Base-by-base conservation (phyloP, 164 flowering plant species). In the Vitis riparia region DNA sequence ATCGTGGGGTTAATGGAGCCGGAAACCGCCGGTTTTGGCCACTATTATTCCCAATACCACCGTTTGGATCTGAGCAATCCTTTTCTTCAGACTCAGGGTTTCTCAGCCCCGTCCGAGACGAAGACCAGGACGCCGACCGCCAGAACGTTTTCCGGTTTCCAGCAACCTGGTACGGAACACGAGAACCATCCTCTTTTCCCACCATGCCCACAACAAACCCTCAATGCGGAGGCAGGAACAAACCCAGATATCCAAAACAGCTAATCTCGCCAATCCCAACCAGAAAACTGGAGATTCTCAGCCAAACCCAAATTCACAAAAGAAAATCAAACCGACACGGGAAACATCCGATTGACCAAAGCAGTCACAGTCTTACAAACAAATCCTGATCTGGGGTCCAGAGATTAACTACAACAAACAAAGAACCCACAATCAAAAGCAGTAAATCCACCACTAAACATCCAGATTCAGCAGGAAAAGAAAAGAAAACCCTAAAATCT, bases 101-200 rank as follows among this genome's bases (percentile, higher is more conserved):
- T 37, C 80, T 84, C 11, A 72, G 68, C 1, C 76, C 61, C n/a
- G 89, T 70, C 16, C 90, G 77, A 5, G 93, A 86, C 16, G 90
- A 56, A 0, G 97, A 93, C 98, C 98, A 91, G 0, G 98, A 93
- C 0, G 92, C 89, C 0, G 98, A 91, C 62, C 93, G 80, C 93
- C 93, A 91, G 68, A 75, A 91, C 66, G 78, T 71, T 70, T 76
- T 91, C 66, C 89, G 76, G 51, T 71, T 65, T 15, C 82, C 79
- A 5, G 86, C 56, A 51, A 69, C 59, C 66, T 80, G 87, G 66
- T 75, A 76, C n/a, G 77, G 74, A 62, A 79, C 85, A 70, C 64
- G 30, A 8, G 84, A 72, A 75, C 69, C 79, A 70, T 87, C 92
- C 68, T 90, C 90, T 62, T 82, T 80, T n/a, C 85, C 91, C 72